phyloP scores from a whole-genome alignment of 495 filamentous ascomycete genomes.

The Aspergillus cristatus region DNA sequence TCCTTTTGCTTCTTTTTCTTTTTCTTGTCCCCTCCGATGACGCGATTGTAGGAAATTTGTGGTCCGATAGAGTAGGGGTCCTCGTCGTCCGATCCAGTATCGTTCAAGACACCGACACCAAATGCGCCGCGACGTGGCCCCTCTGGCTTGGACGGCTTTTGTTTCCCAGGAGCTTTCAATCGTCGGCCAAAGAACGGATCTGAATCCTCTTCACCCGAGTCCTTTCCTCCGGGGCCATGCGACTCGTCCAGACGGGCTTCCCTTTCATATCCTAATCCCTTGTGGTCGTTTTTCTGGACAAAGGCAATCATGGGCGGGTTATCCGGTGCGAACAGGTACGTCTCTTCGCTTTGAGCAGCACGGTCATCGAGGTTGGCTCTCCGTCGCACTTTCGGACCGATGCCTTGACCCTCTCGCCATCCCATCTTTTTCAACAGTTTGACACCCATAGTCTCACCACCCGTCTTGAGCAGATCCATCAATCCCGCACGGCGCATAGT shows the following conservation, averaged over 20 bases:
- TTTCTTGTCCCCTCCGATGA: constrained; percentile 80
- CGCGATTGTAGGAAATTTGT: constrained; percentile 78
- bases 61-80: constrained; percentile 91
- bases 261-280: constrained; percentile 72
- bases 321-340: constrained; percentile 80
- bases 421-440: constrained; percentile 90
- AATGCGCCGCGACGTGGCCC: constrained; percentile 56
- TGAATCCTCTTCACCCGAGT: constrained; percentile 40
- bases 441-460: constrained; percentile 81
- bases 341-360: constrained; percentile 34
- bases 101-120: constrained; percentile 85
- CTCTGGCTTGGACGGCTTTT: constrained; percentile 35
- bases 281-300: constrained; percentile 64
- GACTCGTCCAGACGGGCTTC: constrained; percentile 45
- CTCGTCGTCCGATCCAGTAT: constrained; percentile 95
- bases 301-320: constrained; percentile 72
- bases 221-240: constrained; percentile 24
- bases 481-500: constrained; percentile 45
- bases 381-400: constrained; percentile 81
- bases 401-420: constrained; percentile 88
- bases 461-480: constrained; percentile 64
- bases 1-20: constrained; percentile 55
- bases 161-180: constrained; percentile 19
- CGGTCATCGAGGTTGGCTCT: constrained; percentile 57
- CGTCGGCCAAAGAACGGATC: constrained; percentile 36